These are phyloP conservation scores for Allantophomopsis lycopodina DNA, from an alignment of 2,329 filamentous ascomycete species.

Conservation along the genomic window DNA sequence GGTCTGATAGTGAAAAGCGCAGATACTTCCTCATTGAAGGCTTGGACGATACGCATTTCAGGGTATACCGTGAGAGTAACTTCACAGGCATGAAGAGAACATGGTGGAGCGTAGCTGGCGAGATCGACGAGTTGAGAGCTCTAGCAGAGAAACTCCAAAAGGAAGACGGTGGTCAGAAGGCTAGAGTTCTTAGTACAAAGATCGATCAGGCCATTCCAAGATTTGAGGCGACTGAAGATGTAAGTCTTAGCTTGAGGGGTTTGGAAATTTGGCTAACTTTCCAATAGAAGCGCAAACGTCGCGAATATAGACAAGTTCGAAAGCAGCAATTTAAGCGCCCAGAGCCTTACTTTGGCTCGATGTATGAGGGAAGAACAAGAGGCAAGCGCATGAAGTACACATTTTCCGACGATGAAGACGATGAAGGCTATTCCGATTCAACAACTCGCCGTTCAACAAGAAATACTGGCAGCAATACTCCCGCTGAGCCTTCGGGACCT, in stretches of 20 bases:
- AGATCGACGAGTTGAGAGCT: conserved; percentile 69
- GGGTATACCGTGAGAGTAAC: conserved; percentile 89
- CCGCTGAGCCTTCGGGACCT: conserved; percentile 49
- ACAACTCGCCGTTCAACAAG: conserved; percentile 56
- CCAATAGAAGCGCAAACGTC: conserved; percentile 71
- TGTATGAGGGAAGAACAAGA: conserved; percentile 91
- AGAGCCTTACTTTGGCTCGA: conserved; percentile 67
- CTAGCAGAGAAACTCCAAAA: conserved; percentile 65
- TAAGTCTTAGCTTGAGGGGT: conserved; percentile 23
- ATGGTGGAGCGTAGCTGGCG: conserved; percentile 89
- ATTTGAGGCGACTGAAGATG: conserved; percentile 88
- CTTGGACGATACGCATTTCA: conserved; percentile 83
- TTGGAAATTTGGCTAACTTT: conserved; percentile 1
- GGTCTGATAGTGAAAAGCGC: conserved; percentile 76
- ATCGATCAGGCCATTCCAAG: conserved; percentile 71
- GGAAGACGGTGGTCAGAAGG: conserved; percentile 68
- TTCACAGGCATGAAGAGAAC: conserved; percentile 60
- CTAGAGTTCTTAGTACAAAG: conserved; percentile 62
- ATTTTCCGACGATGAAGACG: conserved; percentile 64
- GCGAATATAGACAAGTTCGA: conserved; percentile 77
- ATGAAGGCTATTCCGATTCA: conserved; percentile 49
- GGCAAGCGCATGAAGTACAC: conserved; percentile 96
- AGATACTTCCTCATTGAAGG: conserved; percentile 92
- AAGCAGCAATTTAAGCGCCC: conserved; percentile 67
- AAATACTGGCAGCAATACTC: conserved; percentile 61